Percentiles rank a stretch among this genome's conserved stretches.
These are phyloP conservation scores for Penicillium paneum DNA, from an alignment of 2,329 filamentous ascomycete genomes.

Conservation along the genomic window DNA sequence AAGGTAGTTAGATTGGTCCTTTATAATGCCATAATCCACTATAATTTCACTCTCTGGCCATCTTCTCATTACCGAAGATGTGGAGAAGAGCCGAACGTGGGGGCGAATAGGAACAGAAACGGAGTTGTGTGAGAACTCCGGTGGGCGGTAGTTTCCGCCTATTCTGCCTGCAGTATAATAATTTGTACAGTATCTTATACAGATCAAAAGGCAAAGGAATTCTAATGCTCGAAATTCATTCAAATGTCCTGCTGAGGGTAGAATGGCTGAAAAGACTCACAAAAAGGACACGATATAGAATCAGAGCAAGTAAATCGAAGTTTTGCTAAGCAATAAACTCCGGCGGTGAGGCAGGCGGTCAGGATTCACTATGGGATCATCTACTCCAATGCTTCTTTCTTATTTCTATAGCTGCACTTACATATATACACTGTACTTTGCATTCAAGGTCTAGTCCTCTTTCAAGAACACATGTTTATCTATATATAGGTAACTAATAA, in stretches of 20 bases:
- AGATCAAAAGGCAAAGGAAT: no score
- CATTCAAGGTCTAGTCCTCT: no score
- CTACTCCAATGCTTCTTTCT: no score
- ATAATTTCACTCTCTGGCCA: background rate
- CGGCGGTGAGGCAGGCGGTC: background rate
- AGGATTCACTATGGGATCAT: background rate
- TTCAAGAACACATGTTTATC: background rate
- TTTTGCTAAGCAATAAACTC: no score
- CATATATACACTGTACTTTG: background rate
- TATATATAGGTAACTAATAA: no score
- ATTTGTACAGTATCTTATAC: no score
- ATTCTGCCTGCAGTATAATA: background rate
- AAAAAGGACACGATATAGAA: no score
- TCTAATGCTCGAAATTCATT: no score
- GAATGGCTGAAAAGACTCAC: no score
- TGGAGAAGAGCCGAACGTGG: slow-evolving; percentile 1
- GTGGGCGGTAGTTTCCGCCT: background rate
- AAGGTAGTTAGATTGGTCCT: background rate
- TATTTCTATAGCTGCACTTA: no score
- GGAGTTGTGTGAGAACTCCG: background rate
- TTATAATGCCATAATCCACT: slow-evolving; percentile 7
- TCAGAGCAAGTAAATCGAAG: no score
- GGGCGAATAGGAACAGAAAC: background rate
- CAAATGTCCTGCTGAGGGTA: no score
- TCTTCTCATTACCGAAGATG: background rate